These are phyloP conservation scores for Stylosanthes scabra DNA, from an alignment of 331 rosid species.

Conservation along the genomic window DNA sequence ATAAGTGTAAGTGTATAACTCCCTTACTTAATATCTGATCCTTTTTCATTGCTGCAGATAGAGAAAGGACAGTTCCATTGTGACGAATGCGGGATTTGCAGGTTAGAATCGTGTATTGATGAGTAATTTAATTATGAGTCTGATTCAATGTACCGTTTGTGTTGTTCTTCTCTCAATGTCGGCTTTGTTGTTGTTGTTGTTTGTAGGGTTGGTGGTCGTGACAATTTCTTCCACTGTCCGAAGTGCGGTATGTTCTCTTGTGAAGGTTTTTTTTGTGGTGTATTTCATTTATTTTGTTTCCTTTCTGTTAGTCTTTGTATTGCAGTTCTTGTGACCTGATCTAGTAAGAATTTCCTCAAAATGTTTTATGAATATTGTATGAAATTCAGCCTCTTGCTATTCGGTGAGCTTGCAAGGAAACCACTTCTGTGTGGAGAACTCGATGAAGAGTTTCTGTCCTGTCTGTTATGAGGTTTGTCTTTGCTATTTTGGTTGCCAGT, in stretches of 20 bases:
- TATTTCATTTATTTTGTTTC: slow-evolving; percentile 3
- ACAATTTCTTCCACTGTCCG: slow-evolving; percentile 71
- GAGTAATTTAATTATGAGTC: slow-evolving; percentile 20
- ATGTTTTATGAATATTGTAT: slow-evolving; percentile 18
- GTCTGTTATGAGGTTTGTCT: slow-evolving; percentile 80
- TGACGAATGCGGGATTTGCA: slow-evolving; percentile 76
- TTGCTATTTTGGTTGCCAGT: slow-evolving; percentile 18
- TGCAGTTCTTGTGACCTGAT: neutral
- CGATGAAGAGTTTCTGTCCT: slow-evolving; percentile 77
- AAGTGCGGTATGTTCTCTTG: slow-evolving; percentile 54
- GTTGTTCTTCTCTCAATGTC: slow-evolving; percentile 1
- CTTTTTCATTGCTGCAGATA: slow-evolving; percentile 53
- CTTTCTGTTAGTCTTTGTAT: neutral
- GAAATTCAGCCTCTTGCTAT: slow-evolving; percentile 68
- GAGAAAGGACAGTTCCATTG: slow-evolving; percentile 70
- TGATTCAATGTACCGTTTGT: neutral
- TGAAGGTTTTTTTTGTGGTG: slow-evolving; percentile 6
- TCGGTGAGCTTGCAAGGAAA: slow-evolving; percentile 49
- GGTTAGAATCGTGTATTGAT: slow-evolving; percentile 43
- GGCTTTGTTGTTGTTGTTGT: slow-evolving; percentile 16
- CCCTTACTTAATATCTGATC: slow-evolving; percentile 11
- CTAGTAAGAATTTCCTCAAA: neutral
- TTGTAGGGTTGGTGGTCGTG: slow-evolving; percentile 60
- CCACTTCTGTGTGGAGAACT: slow-evolving; percentile 76
- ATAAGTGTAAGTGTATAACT: no score